Conservation (phyloP, 2,329 filamentous ascomycete species). For the Fonsecaea erecta region DNA sequence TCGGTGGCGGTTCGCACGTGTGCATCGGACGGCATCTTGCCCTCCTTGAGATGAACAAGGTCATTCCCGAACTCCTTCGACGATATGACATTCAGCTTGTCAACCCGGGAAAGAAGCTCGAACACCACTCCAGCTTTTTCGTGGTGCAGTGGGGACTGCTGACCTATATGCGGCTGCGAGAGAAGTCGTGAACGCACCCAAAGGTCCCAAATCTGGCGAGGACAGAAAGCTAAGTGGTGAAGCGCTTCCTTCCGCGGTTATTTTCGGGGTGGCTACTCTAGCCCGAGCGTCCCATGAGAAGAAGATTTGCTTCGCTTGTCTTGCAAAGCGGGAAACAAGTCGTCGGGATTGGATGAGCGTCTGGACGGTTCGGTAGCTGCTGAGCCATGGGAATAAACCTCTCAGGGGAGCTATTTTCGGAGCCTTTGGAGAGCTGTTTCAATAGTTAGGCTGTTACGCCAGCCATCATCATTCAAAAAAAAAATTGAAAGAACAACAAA, state of each 20-base stretch:
- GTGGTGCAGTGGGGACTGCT: conserved; percentile 63
- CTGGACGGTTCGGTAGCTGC: not conserved
- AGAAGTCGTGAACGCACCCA: conserved; percentile 16
- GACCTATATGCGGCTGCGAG: conserved; percentile 53
- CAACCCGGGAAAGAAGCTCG: conserved; percentile 56
- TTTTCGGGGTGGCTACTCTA: not conserved
- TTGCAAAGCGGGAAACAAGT: not conserved
- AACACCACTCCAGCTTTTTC: conserved; percentile 63
- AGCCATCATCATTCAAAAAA: not conserved
- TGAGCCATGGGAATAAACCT: not conserved
- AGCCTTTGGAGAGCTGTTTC: not conserved
- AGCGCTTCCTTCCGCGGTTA: not conserved
- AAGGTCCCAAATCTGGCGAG: not conserved
- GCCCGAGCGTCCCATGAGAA: not conserved
- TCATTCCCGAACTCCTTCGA: conserved; percentile 59
- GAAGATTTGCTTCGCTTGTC: not conserved
- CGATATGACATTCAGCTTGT: conserved; percentile 60
- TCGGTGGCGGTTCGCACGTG: conserved; percentile 60
- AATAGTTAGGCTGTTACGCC: not conserved
- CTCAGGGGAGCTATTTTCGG: not conserved
- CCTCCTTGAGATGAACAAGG: conserved; percentile 64
- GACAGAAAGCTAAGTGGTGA: not conserved
- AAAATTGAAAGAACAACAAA: not conserved
- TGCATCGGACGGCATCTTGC: conserved; percentile 63
- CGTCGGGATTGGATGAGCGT: too few relatives aligned